Conservation (phyloP, 139 green algal species). For the Micractinium conductrix region DNA sequence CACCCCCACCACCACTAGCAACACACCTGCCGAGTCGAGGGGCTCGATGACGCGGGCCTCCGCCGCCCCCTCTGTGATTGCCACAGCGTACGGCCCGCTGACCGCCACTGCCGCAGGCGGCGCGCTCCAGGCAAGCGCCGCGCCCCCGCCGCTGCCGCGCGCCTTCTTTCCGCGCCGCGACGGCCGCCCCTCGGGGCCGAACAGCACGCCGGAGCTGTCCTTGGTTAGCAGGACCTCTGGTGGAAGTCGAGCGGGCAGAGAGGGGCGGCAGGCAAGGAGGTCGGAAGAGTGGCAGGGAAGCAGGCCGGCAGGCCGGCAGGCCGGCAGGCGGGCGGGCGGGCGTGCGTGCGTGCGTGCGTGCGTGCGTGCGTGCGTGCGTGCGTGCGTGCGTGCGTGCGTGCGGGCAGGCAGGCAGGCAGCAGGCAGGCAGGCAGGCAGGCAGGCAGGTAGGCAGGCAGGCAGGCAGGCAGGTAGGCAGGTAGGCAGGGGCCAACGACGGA, state of each 20-base stretch:
- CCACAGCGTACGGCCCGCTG: conserved; percentile 61
- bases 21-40: not conserved
- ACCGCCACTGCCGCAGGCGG: conserved; percentile 51
- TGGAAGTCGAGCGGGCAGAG: too few relatives aligned
- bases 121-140: conserved; percentile 51
- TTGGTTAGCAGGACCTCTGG: conserved; percentile 56
- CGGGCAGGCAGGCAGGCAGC: too few relatives aligned
- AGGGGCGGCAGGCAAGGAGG: too few relatives aligned
- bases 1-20: too few relatives aligned
- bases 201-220: conserved; percentile 57
- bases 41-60: conserved; percentile 55
- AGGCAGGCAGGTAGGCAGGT: too few relatives aligned
- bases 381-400: too few relatives aligned
- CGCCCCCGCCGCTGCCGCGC: not conserved
- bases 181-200: conserved; percentile 50
- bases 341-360: too few relatives aligned
- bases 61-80: conserved; percentile 50
- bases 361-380: too few relatives aligned
- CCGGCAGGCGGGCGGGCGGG: too few relatives aligned
- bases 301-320: not conserved
- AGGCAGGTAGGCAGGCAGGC: too few relatives aligned
- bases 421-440: too few relatives aligned
- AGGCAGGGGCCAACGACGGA: too few relatives aligned
- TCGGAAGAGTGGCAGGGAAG: not conserved
- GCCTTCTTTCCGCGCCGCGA: not conserved